Conservation (phyloP, 2,329 filamentous ascomycete species). For the Cordyceps militaris region DNA sequence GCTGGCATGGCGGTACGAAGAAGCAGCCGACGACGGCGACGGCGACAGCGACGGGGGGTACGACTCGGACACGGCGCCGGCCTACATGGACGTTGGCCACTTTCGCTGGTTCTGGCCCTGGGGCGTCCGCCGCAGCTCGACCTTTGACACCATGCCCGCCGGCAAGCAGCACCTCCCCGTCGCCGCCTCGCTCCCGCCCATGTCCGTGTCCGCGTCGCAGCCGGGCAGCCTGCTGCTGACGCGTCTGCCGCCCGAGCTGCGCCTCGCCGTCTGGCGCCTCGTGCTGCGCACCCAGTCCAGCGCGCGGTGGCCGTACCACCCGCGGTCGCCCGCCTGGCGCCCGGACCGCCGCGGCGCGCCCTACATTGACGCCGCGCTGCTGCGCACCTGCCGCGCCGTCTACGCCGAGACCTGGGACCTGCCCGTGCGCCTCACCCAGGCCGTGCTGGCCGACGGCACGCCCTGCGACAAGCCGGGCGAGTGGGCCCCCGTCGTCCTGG, state of each 20-base stretch:
- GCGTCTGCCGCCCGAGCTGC: conserved; percentile 1
- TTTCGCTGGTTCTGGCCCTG: conserved; percentile 12
- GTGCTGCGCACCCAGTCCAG: conserved; percentile 6
- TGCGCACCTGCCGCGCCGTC: conserved; percentile 7
- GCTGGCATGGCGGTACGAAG: conserved; percentile 6
- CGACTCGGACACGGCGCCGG: conserved; percentile 1
- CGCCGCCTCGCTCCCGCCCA: neutral
- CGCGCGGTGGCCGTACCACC: neutral
- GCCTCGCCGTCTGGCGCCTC: neutral
- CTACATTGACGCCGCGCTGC: conserved; percentile 7
- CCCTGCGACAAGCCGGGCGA: conserved; percentile 3
- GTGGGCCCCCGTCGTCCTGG: conserved; percentile 7
- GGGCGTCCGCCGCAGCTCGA: conserved; percentile 9
- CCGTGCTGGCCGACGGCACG: conserved; percentile 5
- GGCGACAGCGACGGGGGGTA: neutral
- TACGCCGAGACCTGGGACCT: conserved; percentile 9
- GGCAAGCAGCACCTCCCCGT: conserved; percentile 5
- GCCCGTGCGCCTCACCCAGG: conserved; percentile 4
- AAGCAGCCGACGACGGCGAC: neutral
- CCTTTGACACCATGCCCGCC: conserved; percentile 9
- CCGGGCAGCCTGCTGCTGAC: neutral
- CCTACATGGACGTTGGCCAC: conserved; percentile 7
- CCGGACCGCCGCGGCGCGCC: conserved; percentile 7
- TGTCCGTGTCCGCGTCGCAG: neutral
- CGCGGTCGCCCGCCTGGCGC: conserved; percentile 5